phyloP scores from a whole-genome alignment of 176 grass and related monocot genomes.

The Eragrostis curvula region DNA sequence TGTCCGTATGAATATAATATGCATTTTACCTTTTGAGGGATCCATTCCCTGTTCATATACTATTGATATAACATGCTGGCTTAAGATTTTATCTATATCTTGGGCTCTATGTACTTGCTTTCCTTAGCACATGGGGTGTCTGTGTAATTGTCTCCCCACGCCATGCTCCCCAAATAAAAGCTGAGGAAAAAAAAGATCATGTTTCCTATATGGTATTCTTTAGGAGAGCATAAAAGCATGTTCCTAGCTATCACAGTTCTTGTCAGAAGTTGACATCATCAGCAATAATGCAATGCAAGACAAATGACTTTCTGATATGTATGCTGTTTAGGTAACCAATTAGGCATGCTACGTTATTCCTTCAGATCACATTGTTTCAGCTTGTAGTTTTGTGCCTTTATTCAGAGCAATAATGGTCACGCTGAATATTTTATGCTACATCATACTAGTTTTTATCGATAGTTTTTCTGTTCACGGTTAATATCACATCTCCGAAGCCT shows the following conservation, averaged over 20 bases:
- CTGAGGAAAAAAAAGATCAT: neutral
- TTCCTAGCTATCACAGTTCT: constrained; percentile 21
- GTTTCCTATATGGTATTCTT: neutral
- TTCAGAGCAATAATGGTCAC: constrained; percentile 31
- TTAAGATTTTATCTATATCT: constrained; percentile 19
- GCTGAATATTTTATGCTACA: constrained; percentile 18
- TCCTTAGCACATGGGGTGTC: constrained; percentile 9
- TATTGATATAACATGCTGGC: constrained; percentile 16
- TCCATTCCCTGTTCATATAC: neutral
- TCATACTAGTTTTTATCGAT: neutral
- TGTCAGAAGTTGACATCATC: constrained; percentile 29
- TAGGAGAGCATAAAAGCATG: neutral
- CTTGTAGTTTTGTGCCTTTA: neutral
- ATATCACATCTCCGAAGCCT: constrained; percentile 10
- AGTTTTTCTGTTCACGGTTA: neutral
- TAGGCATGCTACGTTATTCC: constrained; percentile 22
- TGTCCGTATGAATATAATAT: constrained; percentile 18
- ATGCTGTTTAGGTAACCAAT: constrained; percentile 1
- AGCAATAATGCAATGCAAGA: constrained; percentile 17
- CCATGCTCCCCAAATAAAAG: neutral
- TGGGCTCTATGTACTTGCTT: constrained; percentile 34
- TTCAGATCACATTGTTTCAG: constrained; percentile 20
- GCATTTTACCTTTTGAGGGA: constrained; percentile 31
- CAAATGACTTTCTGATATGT: constrained; percentile 24
- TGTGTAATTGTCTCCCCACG: neutral